Evolutionary conservation across 768 basidiomycete species (phyloP), one percentile per base, ranked within the genome.

Genomic region (Tricholoma flavovirens): DNA sequence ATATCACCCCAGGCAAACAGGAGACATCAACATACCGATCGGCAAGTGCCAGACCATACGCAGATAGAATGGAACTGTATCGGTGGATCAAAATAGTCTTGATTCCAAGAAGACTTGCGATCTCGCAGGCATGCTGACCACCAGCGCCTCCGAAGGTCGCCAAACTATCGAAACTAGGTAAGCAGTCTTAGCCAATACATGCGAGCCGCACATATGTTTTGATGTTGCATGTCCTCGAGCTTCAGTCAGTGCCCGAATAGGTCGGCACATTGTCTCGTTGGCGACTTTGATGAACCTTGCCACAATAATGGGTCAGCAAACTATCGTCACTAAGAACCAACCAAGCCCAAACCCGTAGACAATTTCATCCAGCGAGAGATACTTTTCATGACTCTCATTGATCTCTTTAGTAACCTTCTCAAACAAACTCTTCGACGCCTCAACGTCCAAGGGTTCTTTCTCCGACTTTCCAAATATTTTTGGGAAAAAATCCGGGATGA

Each of bases 261-360:
- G 95, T 48, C 95, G 76, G 60, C 87, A 89, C 94, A 98, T 98
- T 0, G 92, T 94, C 74, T 98, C 95, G 62, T 97, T 97, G 8
- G 94, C 94, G 9, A 96, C 93, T 65, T 94, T 92, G 73, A 98
- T 88, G 70, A 94, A 97, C 4, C 93, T 92, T 49, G 5, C n/a
- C 4, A 42, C 15, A 22, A 57, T 53, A 38, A 17, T 49, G 30
- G 36, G 45, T 53, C n/a, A 55, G 10, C 6, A 35, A 10, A 6
- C 30, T 21, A 15, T 11, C 6, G 35, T n/a, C 22, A 38, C 56
- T 8, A 32, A 3, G 11, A 8, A 19, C n/a, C 12, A 35, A 40
- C 15, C 14, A 29, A 4, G 2, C 7, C 9, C 7, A 69, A 82
- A 90, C 89, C 91, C 95, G 59, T 90, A 94, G 9, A 93, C 88